phyloP scores from a whole-genome alignment of 1,284 basidiomycete species.

The Ustilago hordei region DNA sequence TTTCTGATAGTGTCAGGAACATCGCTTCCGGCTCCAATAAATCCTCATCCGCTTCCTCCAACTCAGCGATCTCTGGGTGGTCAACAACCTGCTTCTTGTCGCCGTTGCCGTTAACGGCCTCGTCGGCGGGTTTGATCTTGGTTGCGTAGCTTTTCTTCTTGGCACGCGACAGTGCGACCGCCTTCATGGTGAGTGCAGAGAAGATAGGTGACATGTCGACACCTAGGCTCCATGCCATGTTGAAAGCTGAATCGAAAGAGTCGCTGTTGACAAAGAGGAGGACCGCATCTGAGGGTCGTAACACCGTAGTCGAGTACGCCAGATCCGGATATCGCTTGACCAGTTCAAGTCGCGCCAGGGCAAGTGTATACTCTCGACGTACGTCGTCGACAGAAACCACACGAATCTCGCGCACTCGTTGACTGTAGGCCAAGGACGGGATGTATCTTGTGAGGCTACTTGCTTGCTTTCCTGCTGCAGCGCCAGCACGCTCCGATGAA shows the following conservation, averaged over 20 bases:
- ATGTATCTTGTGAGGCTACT: conserved; percentile 80
- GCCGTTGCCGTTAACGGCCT: conserved; percentile 10
- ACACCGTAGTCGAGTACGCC: conserved; percentile 56
- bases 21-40: conserved; percentile 53
- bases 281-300: conserved; percentile 75
- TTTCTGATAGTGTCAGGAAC: conserved; percentile 56
- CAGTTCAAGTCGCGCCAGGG: conserved; percentile 83
- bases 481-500: conserved; percentile 18
- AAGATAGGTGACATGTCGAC: conserved; percentile 91
- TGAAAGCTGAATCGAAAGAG: conserved; percentile 83
- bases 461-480: conserved; percentile 27
- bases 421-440: conserved; percentile 76
- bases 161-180: conserved; percentile 72
- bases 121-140: conserved; percentile 2
- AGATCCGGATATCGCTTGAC: conserved; percentile 75
- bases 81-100: conserved; percentile 33
- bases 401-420: conserved; percentile 75
- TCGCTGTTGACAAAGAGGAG: conserved; percentile 83
- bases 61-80: conserved; percentile 44
- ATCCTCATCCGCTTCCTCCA: conserved; percentile 58
- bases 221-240: conserved; percentile 79
- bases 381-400: conserved; percentile 85
- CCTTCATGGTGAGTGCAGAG: conserved; percentile 80
- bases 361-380: conserved; percentile 83
- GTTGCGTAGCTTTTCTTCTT: conserved; percentile 26